Evolutionary conservation across 129 eudicot species (phyloP), one percentile per base, ranked within the genome.

Genomic region (Ambrosia trifida): DNA sequence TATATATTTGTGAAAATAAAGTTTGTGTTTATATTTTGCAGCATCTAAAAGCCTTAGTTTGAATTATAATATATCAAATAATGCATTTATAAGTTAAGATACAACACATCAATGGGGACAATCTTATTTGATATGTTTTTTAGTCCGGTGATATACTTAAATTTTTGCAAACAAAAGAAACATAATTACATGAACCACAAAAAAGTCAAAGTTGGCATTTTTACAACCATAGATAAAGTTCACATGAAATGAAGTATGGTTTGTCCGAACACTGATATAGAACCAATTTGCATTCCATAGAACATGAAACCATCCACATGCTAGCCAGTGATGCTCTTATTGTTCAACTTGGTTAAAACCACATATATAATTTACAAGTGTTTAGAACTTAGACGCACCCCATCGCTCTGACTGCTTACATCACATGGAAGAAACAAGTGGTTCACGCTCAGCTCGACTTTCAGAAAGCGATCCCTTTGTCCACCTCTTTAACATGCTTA

Each of bases 401-500:
- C 63, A 68, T 36, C 64, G 13, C 63, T 20, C 43, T 63, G 35
- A 9, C 68, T 10, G 36, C 46, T 32, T 51, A 8, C 16, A 7
- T 58, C 68, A 38, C 17, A 59, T 83, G 10, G 91, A 81, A 33
- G 91, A 81, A 74, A 82, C 87, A 68, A 78, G 54, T 43, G 75
- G 74, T 46, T 83, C 83, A 0, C 76, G 63, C 31, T 77, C 81
- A 8, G 71, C 28, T 43, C 79, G 50, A 14, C 7, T n/a, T 76
- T 76, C 80, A 2, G 89, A 82, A 65, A 89, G 92, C 3, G 96
- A 85, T 45, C 88, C 89, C 66, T 35, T 35, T 28, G 77, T 87
- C 98, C 98, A 93, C 79, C 87, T 83, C 80, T 82, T 89, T 62
- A 93, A 81, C 98, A 93, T 93, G 80, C 85, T 88, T 47, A 93